Conservation (phyloP, 768 basidiomycete genomes). For the Lactifluus rugatus region DNA sequence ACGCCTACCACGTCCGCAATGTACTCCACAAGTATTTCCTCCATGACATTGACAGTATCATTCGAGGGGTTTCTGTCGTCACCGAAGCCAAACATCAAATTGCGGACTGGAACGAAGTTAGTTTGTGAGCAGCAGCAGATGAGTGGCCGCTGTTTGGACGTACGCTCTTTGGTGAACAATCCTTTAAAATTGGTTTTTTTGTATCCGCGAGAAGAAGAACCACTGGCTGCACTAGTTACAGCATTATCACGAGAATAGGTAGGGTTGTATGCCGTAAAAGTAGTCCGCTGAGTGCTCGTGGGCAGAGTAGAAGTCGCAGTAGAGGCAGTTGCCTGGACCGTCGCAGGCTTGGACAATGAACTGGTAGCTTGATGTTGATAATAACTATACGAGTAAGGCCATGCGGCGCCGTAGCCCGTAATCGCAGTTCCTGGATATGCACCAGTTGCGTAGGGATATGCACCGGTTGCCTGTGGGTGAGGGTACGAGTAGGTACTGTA, state of each 20-base stretch:
- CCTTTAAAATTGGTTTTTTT: slow-evolving; percentile 64
- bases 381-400: slow-evolving; percentile 65
- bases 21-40: slow-evolving; percentile 86
- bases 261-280: slow-evolving; percentile 32
- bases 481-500: slow-evolving; percentile 46
- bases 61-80: slow-evolving; percentile 83
- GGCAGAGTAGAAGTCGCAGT: slow-evolving; percentile 16
- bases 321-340: slow-evolving; percentile 16
- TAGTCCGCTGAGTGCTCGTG: slow-evolving; percentile 18
- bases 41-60: slow-evolving; percentile 86
- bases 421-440: slow-evolving; percentile 52
- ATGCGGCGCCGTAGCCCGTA: slow-evolving; percentile 49
- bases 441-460: slow-evolving; percentile 41
- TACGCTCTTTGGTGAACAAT: slow-evolving; percentile 73
- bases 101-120: slow-evolving; percentile 46
- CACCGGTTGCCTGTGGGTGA: slow-evolving; percentile 33
- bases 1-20: slow-evolving; percentile 77
- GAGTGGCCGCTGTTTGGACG: slow-evolving; percentile 26
- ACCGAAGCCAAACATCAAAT: slow-evolving; percentile 88
- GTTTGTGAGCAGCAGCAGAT: background rate
- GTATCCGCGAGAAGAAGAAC: slow-evolving; percentile 36
- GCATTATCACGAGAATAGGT: slow-evolving; percentile 40
- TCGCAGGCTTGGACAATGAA: slow-evolving; percentile 20
- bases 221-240: slow-evolving; percentile 32
- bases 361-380: slow-evolving; percentile 23